Percentiles rank a stretch among this genome's conserved stretches.
phyloP scores from a whole-genome alignment of 2,329 filamentous ascomycete species.

The Aspergillus sp. region DNA sequence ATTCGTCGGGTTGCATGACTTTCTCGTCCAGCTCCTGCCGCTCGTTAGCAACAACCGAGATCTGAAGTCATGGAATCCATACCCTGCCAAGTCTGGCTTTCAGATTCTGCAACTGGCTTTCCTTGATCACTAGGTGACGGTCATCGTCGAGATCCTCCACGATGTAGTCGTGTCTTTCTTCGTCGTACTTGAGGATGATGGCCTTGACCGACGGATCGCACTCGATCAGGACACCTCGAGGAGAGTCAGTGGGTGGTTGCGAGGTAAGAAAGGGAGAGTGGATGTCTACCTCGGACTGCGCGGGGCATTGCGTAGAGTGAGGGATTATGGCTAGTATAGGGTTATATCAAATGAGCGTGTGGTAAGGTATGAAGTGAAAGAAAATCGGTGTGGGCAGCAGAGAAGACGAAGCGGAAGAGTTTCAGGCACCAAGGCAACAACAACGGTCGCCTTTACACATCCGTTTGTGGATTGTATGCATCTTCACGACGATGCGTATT shows the following conservation, averaged over 20 bases:
- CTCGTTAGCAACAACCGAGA: slow-evolving; percentile 4
- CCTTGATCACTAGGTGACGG: slow-evolving; percentile 45
- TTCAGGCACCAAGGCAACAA: slow-evolving; percentile 5
- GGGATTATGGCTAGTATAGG: background rate
- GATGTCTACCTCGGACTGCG: slow-evolving; percentile 37
- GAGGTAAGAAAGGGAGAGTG: background rate
- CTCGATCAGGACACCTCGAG: slow-evolving; percentile 44
- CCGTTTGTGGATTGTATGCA: too few species aligned
- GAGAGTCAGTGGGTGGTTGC: background rate
- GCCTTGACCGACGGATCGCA: slow-evolving; percentile 50
- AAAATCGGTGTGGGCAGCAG: background rate
- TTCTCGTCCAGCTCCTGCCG: slow-evolving; percentile 48
- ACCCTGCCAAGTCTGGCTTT: slow-evolving; percentile 43
- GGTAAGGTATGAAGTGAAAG: background rate
- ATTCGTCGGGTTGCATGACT: slow-evolving; percentile 47
- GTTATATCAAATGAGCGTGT: background rate
- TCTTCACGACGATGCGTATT: too few species aligned
- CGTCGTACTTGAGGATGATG: slow-evolving; percentile 48
- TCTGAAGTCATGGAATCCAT: slow-evolving; percentile 5
- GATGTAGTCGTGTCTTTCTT: slow-evolving; percentile 46
- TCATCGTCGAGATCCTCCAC: slow-evolving; percentile 48
- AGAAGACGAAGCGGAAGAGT: background rate
- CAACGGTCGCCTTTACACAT: too few species aligned
- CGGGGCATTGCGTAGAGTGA: slow-evolving; percentile 33
- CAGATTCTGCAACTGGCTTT: slow-evolving; percentile 43